Conservation (phyloP, 768 basidiomycete genomes). For the Thelephora ganbajun region DNA sequence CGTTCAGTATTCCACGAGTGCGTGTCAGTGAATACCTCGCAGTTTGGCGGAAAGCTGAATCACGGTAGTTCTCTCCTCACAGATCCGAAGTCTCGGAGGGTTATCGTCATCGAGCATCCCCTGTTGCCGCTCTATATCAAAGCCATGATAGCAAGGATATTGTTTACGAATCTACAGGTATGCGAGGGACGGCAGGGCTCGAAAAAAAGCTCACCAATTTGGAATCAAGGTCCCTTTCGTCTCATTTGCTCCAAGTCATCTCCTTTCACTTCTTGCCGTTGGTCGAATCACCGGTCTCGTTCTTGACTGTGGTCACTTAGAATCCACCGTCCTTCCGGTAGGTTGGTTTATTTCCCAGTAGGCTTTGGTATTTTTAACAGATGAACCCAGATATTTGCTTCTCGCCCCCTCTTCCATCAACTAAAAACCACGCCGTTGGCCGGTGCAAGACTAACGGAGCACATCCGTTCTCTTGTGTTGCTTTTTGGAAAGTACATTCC, state of each 20-base stretch:
- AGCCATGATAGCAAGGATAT: slow-evolving; percentile 68
- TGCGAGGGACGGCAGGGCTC: slow-evolving; percentile 6
- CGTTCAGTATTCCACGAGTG: slow-evolving; percentile 72
- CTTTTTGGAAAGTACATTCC: slow-evolving; percentile 80
- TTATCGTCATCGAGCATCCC: slow-evolving; percentile 86
- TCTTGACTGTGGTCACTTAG: slow-evolving; percentile 84
- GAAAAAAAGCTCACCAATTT: not conserved
- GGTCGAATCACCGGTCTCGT: slow-evolving; percentile 91
- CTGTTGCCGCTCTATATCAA: slow-evolving; percentile 79
- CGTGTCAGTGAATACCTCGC: slow-evolving; percentile 7
- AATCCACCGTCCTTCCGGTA: slow-evolving; percentile 81
- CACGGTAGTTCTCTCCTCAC: slow-evolving; percentile 69
- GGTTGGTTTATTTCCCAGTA: slow-evolving; percentile 13
- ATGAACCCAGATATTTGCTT: slow-evolving; percentile 65
- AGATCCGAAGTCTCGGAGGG: slow-evolving; percentile 90
- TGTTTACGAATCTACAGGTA: slow-evolving; percentile 88
- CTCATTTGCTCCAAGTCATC: slow-evolving; percentile 82
- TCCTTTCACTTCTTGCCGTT: slow-evolving; percentile 72
- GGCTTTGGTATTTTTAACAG: not conserved
- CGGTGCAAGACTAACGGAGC: slow-evolving; percentile 66
- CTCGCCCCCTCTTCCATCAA: slow-evolving; percentile 75
- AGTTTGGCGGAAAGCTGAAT: slow-evolving; percentile 5
- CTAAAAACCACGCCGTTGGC: slow-evolving; percentile 79
- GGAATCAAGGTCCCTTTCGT: slow-evolving; percentile 71
- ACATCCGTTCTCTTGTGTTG: slow-evolving; percentile 68